A percentile compares a stretch with the other conserved stretches of the same genome.
These are phyloP conservation scores for Spathaspora boniae DNA, from an alignment of 805 yeast species.

Conservation along the genomic window DNA sequence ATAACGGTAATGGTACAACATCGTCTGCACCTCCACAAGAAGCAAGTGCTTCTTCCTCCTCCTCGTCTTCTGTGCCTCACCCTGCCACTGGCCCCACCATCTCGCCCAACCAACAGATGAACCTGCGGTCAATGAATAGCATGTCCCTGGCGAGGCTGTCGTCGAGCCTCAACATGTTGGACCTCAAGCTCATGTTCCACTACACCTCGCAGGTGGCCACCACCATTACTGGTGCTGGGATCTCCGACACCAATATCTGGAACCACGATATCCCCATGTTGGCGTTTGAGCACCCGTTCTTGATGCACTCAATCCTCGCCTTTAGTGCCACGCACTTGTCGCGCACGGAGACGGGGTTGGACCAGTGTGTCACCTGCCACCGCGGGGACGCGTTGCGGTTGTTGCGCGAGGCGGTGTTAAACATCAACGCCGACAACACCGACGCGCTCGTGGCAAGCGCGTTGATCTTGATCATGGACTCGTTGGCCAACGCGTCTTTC, in stretches of 20 bases:
- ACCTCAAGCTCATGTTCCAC: slow-evolving; percentile 80
- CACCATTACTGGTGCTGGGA: slow-evolving; percentile 87
- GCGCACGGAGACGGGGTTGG: slow-evolving; percentile 69
- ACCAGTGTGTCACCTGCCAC: slow-evolving; percentile 79
- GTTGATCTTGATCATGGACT: slow-evolving; percentile 83
- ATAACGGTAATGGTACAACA: no score
- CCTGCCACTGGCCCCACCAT: not conserved
- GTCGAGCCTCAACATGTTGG: slow-evolving; percentile 60
- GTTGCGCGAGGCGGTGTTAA: slow-evolving; percentile 79
- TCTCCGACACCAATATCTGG: slow-evolving; percentile 85
- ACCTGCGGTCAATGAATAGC: slow-evolving; percentile 1
- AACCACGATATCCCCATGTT: slow-evolving; percentile 80
- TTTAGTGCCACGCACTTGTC: slow-evolving; percentile 91
- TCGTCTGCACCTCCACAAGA: not conserved
- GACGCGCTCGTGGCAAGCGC: slow-evolving; percentile 95
- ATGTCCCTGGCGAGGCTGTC: no score
- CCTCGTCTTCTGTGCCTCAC: slow-evolving; percentile 10
- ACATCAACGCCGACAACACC: slow-evolving; percentile 78
- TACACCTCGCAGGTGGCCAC: slow-evolving; percentile 81
- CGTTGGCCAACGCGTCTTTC: slow-evolving; percentile 82
- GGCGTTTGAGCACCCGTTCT: slow-evolving; percentile 82
- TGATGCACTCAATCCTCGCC: slow-evolving; percentile 89
- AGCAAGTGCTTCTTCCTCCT: slow-evolving; percentile 7
- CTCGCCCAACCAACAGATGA: not conserved
- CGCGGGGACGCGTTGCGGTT: slow-evolving; percentile 81